Evolutionary conservation across 805 yeast species (phyloP).

Genomic region (Zygosaccharomyces kombuchaensis): DNA sequence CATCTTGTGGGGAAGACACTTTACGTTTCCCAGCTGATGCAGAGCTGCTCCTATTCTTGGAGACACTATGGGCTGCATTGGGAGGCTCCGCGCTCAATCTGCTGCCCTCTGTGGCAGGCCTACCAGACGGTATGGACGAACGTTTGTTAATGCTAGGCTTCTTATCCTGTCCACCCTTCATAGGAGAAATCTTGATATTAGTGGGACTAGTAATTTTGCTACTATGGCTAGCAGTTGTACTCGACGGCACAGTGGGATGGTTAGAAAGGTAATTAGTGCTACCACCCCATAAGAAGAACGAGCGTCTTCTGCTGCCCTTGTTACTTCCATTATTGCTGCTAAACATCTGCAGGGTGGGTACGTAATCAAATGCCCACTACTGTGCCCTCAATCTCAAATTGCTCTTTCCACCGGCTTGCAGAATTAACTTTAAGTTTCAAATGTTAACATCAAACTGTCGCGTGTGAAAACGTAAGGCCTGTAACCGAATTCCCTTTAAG

Average conservation of each 20-base stretch:
- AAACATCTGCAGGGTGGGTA: constrained; percentile 1
- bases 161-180: constrained; percentile 9
- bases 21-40: not conserved
- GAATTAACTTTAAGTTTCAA: not conserved
- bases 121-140: constrained; percentile 7
- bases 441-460: not conserved
- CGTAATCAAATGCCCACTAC: not conserved
- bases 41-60: not conserved
- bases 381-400: not conserved
- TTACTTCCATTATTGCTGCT: constrained; percentile 1
- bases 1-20: not conserved
- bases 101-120: not conserved
- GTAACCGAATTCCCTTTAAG: not conserved
- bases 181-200: not conserved
- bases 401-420: not conserved
- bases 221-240: not conserved
- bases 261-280: constrained; percentile 3
- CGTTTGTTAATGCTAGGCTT: constrained; percentile 9
- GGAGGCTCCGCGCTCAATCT: not conserved
- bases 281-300: constrained; percentile 12
- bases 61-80: not conserved
- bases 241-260: constrained; percentile 7
- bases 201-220: not conserved
- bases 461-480: not conserved
- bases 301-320: constrained; percentile 11